Evolutionary conservation across 164 flowering plant species (phyloP), one percentile per base, ranked within the genome.

Genomic region (Litsea cubeba): DNA sequence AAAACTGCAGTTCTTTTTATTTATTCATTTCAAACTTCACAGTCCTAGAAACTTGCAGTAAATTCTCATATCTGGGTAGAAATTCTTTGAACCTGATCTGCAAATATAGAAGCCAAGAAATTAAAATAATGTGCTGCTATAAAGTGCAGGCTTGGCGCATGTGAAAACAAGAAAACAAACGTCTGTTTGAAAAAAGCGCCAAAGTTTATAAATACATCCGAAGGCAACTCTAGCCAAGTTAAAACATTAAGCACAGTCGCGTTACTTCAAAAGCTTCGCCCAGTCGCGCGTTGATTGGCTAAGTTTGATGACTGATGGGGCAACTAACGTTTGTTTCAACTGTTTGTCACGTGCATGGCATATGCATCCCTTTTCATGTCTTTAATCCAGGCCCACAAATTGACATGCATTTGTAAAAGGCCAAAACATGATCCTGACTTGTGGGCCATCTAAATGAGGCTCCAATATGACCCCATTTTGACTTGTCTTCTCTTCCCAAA

Each of bases 261-360:
- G n/a, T 15, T 14, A 18, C 60, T 54, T 17, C 5, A 20, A 54
- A 54, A 54, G n/a, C n/a, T 54, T 14, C 60, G 0, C 15, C 60
- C 12, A 54, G 5, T 17, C 6, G 18, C 60, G 20, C 60, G 20
- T 3, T 54, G 18, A 40, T 40, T 40, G 46, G 46, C 46, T 8
- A 40, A 40, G 10, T 40, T 40, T 40, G 46, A 40, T 40, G n/a
- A 54, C n/a, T 14, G 60, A 54, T 14, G 4, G 60, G n/a, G 60
- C n/a, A 54, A 54, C n/a, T 54, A 1, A 8, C 11, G 46, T 40
- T 40, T 40, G 46, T 40, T 40, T 40, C 46, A 66, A 26, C 69
- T 18, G 28, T 66, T 66, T 6, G 18, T 28, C 69, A 66, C 69
- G 46, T 66, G 69, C 69, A 26, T 66, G 26, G 46, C 69, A 66